These are phyloP conservation scores for Ganoderma lucidum DNA, from an alignment of 1,284 basidiomycete species.

Conservation along the genomic window DNA sequence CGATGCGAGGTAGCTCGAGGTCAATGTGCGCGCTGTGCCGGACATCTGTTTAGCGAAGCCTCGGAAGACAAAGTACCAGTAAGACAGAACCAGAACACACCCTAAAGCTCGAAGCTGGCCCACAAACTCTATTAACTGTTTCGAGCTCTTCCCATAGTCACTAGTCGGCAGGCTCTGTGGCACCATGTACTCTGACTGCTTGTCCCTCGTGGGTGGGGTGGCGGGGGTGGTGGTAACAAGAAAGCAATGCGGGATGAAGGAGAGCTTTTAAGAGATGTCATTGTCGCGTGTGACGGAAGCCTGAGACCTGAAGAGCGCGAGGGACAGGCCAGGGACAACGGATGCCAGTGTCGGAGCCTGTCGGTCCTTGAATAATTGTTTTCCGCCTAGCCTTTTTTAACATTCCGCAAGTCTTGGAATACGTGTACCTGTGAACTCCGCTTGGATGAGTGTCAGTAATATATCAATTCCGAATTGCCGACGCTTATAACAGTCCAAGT, in stretches of 20 bases:
- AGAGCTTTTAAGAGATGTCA: neutral
- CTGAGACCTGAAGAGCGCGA: too few species aligned
- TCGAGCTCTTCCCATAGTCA: constrained; percentile 55
- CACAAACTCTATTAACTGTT: constrained; percentile 56
- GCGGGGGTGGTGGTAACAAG: neutral
- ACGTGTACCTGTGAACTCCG: neutral
- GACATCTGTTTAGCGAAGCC: neutral
- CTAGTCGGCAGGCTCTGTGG: constrained; percentile 15
- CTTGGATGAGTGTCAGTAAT: neutral
- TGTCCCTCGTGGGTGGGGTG: neutral
- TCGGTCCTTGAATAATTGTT: neutral
- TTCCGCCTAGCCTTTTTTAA: neutral
- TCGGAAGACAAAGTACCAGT: neutral
- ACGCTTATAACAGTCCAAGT: too few species aligned
- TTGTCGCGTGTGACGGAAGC: neutral
- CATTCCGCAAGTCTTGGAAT: neutral
- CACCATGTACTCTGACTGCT: neutral
- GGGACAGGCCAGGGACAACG: neutral
- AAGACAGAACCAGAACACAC: constrained; percentile 34
- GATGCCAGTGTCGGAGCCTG: too few species aligned
- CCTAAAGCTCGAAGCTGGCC: constrained; percentile 55
- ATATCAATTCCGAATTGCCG: too few species aligned
- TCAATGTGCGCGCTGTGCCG: constrained; percentile 37
- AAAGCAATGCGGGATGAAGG: neutral
- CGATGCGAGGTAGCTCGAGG: constrained; percentile 40